These are phyloP conservation scores for Polytrichum commune DNA, from an alignment of 225 moss, liverwort and hornwort species.

Conservation along the genomic window DNA sequence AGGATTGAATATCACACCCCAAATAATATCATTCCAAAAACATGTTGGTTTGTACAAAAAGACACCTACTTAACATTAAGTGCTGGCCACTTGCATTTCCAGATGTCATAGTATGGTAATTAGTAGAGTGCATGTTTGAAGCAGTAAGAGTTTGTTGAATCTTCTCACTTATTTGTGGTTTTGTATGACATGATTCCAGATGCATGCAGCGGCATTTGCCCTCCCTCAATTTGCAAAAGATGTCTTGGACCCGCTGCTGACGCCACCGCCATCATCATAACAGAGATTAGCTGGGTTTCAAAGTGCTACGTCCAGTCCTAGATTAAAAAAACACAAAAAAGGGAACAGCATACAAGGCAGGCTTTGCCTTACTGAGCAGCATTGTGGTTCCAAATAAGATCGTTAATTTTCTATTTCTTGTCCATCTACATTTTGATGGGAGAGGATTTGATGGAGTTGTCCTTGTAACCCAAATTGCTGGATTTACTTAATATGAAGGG, in stretches of 20 bases:
- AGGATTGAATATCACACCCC: no score
- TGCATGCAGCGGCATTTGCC: constrained; percentile 59
- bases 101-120: no score
- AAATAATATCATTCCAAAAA: no score
- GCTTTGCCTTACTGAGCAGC: constrained; percentile 18
- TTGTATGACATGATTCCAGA: constrained; percentile 33
- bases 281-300: constrained; percentile 13
- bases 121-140: no score
- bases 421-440: constrained; percentile 56
- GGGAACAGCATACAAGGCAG: constrained; percentile 8
- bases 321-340: constrained; percentile 20
- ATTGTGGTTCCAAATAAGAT: constrained; percentile 25
- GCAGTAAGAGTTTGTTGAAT: no score
- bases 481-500: constrained; percentile 19
- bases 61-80: no score
- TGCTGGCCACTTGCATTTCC: no score
- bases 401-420: constrained; percentile 13
- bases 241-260: constrained; percentile 50
- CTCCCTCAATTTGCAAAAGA: constrained; percentile 62
- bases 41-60: no score
- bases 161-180: no score
- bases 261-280: constrained; percentile 43
- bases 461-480: constrained; percentile 18
- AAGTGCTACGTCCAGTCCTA: constrained; percentile 15
- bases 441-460: constrained; percentile 22